Percentiles rank a stretch among this genome's conserved stretches.
These are phyloP conservation scores for Rhizophora apiculata DNA, from an alignment of 345 rosid genomes.

Conservation along the genomic window DNA sequence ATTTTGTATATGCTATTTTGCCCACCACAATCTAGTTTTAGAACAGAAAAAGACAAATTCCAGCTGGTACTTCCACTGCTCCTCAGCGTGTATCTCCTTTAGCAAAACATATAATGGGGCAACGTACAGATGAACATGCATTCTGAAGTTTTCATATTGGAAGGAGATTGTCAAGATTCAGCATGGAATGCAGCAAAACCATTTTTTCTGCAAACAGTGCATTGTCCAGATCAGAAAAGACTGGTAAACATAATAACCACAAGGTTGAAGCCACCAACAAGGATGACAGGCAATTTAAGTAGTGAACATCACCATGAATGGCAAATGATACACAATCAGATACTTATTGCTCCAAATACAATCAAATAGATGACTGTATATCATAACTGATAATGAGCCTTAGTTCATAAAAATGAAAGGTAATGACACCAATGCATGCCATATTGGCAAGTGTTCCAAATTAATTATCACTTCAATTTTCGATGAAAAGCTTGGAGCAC, in stretches of 20 bases:
- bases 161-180: conserved; percentile 51
- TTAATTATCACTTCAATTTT: too few relatives aligned
- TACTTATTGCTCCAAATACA: background rate
- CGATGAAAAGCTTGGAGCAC: too few relatives aligned
- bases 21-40: conserved; percentile 44
- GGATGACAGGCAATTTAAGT: background rate
- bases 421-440: too few relatives aligned
- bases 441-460: too few relatives aligned
- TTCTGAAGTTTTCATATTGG: conserved; percentile 22
- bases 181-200: conserved; percentile 89
- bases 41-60: conserved; percentile 40
- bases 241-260: background rate
- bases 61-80: conserved; percentile 36
- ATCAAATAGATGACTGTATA: background rate
- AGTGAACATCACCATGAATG: background rate
- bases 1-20: conserved; percentile 32
- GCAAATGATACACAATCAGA: background rate
- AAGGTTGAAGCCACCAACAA: background rate
- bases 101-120: conserved; percentile 40
- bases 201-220: conserved; percentile 61
- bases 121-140: conserved; percentile 33
- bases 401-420: too few relatives aligned
- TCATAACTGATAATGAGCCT: background rate
- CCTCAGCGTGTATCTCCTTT: conserved; percentile 45
- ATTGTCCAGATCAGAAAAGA: conserved; percentile 11